Percentiles rank a stretch among this genome's conserved stretches.
Evolutionary conservation across 23 red algal genomes (phyloP).

Genomic region (Gracilaria gracilis): DNA sequence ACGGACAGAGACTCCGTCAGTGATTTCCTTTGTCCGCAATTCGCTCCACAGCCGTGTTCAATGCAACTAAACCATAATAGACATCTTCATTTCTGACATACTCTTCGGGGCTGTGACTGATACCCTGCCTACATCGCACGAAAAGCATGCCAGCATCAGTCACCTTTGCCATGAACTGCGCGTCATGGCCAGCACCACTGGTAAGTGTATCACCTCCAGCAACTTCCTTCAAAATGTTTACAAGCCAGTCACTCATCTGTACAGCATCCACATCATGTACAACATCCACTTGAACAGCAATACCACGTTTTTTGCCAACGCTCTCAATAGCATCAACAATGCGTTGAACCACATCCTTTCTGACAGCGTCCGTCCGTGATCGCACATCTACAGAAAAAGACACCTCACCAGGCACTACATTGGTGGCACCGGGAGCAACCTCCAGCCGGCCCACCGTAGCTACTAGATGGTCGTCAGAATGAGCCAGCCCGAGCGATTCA

Average conservation of each 20-base stretch:
- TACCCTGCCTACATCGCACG: constrained; percentile 74
- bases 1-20: background rate
- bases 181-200: constrained; percentile 92
- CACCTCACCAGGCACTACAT: constrained; percentile 54
- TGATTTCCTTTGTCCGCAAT: constrained; percentile 35
- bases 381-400: constrained; percentile 66
- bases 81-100: constrained; percentile 46
- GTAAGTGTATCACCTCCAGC: constrained; percentile 50
- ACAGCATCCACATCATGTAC: constrained; percentile 59
- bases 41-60: constrained; percentile 31
- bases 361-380: background rate
- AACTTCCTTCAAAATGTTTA: constrained; percentile 24
- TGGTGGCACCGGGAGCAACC: constrained; percentile 43
- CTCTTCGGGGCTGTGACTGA: constrained; percentile 79
- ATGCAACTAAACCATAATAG: constrained; percentile 17
- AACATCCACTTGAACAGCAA: constrained; percentile 27
- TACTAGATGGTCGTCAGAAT: constrained; percentile 33
- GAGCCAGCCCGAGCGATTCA: constrained; percentile 30
- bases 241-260: constrained; percentile 60
- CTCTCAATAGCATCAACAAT: background rate
- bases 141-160: constrained; percentile 83
- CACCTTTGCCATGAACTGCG: constrained; percentile 61
- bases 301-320: constrained; percentile 14
- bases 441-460: constrained; percentile 78
- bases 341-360: constrained; percentile 8